Evolutionary conservation across 2,329 filamentous ascomycete species (phyloP).

Genomic region (Ophiostoma fasciatum): DNA sequence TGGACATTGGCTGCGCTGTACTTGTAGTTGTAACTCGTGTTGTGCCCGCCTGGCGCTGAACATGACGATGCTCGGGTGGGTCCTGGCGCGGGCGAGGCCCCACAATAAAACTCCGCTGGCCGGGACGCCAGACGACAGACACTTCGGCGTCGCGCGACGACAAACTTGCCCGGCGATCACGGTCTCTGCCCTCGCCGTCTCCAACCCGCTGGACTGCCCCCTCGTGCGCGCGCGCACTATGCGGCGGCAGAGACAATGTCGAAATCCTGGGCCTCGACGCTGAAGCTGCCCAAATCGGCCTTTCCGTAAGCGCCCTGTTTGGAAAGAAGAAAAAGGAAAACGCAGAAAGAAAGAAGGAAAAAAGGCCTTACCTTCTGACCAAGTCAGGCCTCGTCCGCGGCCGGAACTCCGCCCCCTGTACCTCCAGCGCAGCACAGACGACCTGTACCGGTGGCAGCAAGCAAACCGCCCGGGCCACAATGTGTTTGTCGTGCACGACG

Average conservation of each 20-base stretch:
- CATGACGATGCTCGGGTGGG: no score
- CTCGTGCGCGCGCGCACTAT: slow-evolving; percentile 1
- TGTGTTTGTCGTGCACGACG: slow-evolving; percentile 79
- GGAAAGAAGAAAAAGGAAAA: not conserved
- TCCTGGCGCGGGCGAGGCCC: no score
- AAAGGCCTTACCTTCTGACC: not conserved
- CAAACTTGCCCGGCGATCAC: no score
- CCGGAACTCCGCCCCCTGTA: slow-evolving; percentile 38
- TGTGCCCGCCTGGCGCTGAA: no score
- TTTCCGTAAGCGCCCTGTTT: slow-evolving; percentile 42
- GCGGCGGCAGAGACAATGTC: slow-evolving; percentile 19
- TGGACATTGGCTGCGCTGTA: not conserved
- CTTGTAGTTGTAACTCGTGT: not conserved
- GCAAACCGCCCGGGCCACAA: slow-evolving; percentile 34
- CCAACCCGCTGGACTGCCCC: not conserved
- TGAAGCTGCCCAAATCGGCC: slow-evolving; percentile 59
- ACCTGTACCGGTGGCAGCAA: slow-evolving; percentile 80
- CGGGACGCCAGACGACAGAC: no score
- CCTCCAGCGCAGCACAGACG: slow-evolving; percentile 66
- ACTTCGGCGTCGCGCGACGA: no score
- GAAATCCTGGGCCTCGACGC: slow-evolving; percentile 57
- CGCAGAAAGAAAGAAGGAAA: not conserved
- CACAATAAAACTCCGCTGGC: no score
- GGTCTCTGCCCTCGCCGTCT: no score
- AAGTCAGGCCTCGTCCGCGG: slow-evolving; percentile 35